These are phyloP conservation scores for Cicer bijugum DNA, from an alignment of 306 rosid genomes.

Conservation along the genomic window DNA sequence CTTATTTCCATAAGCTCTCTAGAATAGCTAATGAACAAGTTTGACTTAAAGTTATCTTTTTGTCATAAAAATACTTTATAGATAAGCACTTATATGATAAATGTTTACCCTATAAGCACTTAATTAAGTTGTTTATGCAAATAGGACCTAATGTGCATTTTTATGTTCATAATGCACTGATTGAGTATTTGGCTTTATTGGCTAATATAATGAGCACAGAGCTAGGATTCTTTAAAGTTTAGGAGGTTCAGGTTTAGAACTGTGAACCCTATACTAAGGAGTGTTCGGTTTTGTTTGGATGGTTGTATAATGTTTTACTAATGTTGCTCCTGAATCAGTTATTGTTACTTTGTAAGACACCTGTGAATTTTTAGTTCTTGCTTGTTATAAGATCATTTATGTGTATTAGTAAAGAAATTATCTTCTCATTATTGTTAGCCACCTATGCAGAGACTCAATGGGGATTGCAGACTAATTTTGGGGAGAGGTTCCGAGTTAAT, in stretches of 20 bases:
- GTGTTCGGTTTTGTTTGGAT: constrained; percentile 21
- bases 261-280: background rate
- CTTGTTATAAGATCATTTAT: background rate
- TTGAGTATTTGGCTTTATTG: constrained; percentile 22
- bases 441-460: background rate
- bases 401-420: constrained; percentile 12
- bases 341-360: background rate
- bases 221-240: background rate
- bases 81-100: background rate
- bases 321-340: constrained; percentile 20
- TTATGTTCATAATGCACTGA: background rate
- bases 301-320: constrained; percentile 16
- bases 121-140: background rate
- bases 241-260: background rate
- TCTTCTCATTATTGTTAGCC: constrained; percentile 5
- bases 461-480: constrained; percentile 24
- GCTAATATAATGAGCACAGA: background rate
- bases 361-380: background rate
- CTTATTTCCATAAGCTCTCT: background rate
- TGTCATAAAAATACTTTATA: background rate
- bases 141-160: background rate
- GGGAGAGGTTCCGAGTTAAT: constrained; percentile 25
- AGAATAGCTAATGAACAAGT: background rate
- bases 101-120: background rate
- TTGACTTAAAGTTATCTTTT: background rate